These are phyloP conservation scores for Massariosphaeria phaeospora DNA, from an alignment of 495 filamentous ascomycete genomes.

Conservation along the genomic window DNA sequence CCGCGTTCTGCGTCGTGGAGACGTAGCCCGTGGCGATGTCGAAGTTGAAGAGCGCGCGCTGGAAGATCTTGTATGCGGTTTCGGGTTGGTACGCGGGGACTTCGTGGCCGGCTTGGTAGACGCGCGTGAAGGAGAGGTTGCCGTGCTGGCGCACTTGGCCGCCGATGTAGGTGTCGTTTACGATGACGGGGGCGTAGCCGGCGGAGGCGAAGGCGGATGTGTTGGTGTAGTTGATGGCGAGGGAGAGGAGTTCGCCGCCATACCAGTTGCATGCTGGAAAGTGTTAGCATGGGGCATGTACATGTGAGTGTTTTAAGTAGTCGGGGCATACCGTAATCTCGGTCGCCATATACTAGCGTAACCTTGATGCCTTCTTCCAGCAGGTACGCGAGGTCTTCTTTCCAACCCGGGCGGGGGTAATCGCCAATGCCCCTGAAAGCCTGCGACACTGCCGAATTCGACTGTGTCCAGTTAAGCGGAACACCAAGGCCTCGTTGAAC, in stretches of 20 bases:
- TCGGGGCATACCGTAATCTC: no score
- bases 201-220: slow-evolving; percentile 44
- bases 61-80: slow-evolving; percentile 52
- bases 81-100: slow-evolving; percentile 57
- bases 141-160: slow-evolving; percentile 54
- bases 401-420: slow-evolving; percentile 45
- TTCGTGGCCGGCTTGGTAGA: slow-evolving; percentile 59
- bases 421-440: slow-evolving; percentile 42
- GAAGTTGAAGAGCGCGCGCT: slow-evolving; percentile 48
- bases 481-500: slow-evolving; percentile 35
- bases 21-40: slow-evolving; percentile 56
- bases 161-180: slow-evolving; percentile 51
- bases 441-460: slow-evolving; percentile 31
- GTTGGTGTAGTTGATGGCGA: slow-evolving; percentile 38
- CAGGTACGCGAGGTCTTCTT: slow-evolving; percentile 51
- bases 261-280: slow-evolving; percentile 62
- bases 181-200: slow-evolving; percentile 52
- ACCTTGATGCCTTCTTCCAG: slow-evolving; percentile 46
- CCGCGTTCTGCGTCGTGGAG: slow-evolving; percentile 36
- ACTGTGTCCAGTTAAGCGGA: slow-evolving; percentile 34
- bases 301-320: neutral
- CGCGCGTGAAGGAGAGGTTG: slow-evolving; percentile 55
- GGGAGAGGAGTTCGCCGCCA: slow-evolving; percentile 43
- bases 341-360: slow-evolving; percentile 42
- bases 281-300: neutral